Base-by-base conservation (phyloP, 257 asterid genomes). In the Capsicum chinense region DNA sequence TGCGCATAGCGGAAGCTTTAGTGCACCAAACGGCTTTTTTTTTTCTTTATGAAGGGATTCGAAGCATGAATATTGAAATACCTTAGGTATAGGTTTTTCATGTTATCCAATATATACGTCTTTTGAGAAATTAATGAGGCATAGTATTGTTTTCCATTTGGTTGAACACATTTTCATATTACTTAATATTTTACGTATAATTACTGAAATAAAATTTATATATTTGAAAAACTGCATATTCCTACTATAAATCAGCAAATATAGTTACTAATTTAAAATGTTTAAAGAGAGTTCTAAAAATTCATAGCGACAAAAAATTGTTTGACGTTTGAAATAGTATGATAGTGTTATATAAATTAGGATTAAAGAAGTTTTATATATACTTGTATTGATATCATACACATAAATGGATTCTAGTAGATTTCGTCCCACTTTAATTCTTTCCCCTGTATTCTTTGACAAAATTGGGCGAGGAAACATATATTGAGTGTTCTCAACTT, bases 11-110 rank as follows among this genome's bases (percentile, higher is more conserved):
- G 33, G 33, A 26, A 26, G 33, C 33, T 26, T 26, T 26, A 26
- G 33, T 26, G 2, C 33, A 26, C 33, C 33, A 1, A 1, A 26
- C 33, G 1, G 2, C 33, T 1, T 26, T 26, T 26, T 26, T 26
- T 26, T 26, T 26, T 26, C 33, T 26, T 26, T 48, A n/a, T 50
- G 26, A 52, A 76, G 16, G 0, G 0, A 6, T 76, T 76, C 2
- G 0, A n/a, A 15, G n/a, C 2, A n/a, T 6, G 4, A n/a, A 47
- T 16, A 47, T 17, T 7, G 0, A 47, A n/a, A 44, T n/a, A 47
- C 8, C 44, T 26, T 2, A 63, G 2, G 4, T 57, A 15, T 15
- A 56, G n/a, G 21, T 67, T 68, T 69, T 69, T 69, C 56, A 16
- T 17, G 12, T 60, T n/a, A 9, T 69, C 15, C 3, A 16, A 9